Evolutionary conservation across 1,284 basidiomycete species (phyloP).

Genomic region (Sparassis latifolia): DNA sequence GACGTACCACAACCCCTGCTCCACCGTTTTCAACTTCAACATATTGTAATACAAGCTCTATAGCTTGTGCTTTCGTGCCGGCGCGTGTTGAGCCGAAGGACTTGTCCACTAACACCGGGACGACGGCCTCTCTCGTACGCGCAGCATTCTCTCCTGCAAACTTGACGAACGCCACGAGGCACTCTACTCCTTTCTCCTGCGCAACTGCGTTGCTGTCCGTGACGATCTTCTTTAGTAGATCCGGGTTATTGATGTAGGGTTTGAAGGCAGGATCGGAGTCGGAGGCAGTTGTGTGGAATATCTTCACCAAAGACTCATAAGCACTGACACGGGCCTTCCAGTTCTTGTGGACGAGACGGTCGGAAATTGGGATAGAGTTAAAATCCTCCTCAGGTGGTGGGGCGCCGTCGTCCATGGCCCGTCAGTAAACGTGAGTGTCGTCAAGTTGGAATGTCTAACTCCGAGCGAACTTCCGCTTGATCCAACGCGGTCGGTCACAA

Average conservation of each 20-base stretch:
- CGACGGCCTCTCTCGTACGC: constrained; percentile 74
- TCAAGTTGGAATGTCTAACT: neutral
- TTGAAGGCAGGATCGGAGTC: constrained; percentile 94
- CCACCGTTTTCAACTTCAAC: constrained; percentile 92
- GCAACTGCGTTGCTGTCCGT: constrained; percentile 95
- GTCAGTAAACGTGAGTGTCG: constrained; percentile 6
- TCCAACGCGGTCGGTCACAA: constrained; percentile 10
- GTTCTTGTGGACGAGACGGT: constrained; percentile 89
- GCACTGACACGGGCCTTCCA: constrained; percentile 97
- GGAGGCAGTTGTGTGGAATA: constrained; percentile 82
- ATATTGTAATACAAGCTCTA: constrained; percentile 86
- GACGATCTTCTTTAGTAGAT: constrained; percentile 81
- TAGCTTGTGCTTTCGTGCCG: constrained; percentile 86
- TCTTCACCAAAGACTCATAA: constrained; percentile 85
- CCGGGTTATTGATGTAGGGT: constrained; percentile 75
- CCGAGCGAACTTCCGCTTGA: neutral
- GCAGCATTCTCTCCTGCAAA: constrained; percentile 87
- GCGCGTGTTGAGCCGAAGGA: constrained; percentile 88
- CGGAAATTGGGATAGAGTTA: constrained; percentile 71
- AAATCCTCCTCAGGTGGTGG: constrained; percentile 94
- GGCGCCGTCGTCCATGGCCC: constrained; percentile 73
- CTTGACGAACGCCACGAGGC: constrained; percentile 80
- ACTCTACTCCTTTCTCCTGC: constrained; percentile 95
- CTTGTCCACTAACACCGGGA: constrained; percentile 93
- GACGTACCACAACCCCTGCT: constrained; percentile 82